Evolutionary conservation across 805 yeast genomes (phyloP).

Genomic region (Priceomyces medius): DNA sequence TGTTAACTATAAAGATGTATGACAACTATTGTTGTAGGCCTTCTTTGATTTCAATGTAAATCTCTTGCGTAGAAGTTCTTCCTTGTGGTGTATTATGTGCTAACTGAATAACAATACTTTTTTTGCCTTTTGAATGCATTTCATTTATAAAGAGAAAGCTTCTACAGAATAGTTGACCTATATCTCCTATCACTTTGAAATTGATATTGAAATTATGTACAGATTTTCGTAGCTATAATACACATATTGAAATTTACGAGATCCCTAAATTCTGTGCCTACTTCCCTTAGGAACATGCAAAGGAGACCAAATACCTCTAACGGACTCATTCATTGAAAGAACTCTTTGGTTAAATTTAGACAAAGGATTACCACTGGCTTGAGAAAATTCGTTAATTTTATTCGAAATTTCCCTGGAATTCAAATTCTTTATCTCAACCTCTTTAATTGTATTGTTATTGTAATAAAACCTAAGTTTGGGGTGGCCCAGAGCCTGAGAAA

Average conservation of each 20-base stretch:
- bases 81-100: no score
- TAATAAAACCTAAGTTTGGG: constrained; percentile 57
- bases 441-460: constrained; percentile 40
- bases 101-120: no score
- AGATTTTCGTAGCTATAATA: background rate
- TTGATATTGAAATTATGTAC: background rate
- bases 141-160: no score
- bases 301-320: constrained; percentile 98
- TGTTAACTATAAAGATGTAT: no score
- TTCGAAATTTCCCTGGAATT: constrained; percentile 58
- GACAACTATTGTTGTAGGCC: no score
- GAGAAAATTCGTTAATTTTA: constrained; percentile 62
- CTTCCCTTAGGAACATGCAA: constrained; percentile 60
- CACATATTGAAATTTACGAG: background rate
- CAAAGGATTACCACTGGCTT: constrained; percentile 66
- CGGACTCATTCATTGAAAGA: constrained; percentile 72
- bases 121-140: no score
- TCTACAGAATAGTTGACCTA: no score
- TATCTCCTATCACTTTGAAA: no score
- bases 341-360: constrained; percentile 72
- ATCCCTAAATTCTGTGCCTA: constrained; percentile 36
- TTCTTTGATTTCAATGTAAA: no score
- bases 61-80: no score
- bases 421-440: constrained; percentile 76
- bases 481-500: constrained; percentile 74